A percentile compares a stretch with the other conserved stretches of the same genome.
Conservation (phyloP, 805 yeast genomes). For the Saccharomyces mikatae region DNA sequence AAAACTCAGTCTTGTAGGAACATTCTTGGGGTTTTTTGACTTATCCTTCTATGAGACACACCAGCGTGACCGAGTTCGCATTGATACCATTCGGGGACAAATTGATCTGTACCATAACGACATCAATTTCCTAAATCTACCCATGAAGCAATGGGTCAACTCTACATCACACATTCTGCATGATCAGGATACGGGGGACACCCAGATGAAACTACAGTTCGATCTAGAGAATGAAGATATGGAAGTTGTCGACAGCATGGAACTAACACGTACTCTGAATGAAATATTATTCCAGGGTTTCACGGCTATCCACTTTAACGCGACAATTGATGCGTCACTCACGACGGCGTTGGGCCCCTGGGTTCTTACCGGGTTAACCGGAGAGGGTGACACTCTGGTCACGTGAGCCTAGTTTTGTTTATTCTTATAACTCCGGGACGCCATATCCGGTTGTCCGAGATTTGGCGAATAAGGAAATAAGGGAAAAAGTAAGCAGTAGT, state of each 20-base stretch:
- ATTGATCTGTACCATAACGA: constrained; percentile 35
- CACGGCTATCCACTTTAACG: constrained; percentile 22
- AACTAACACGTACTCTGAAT: constrained; percentile 37
- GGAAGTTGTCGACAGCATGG: constrained; percentile 34
- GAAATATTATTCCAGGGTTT: constrained; percentile 36
- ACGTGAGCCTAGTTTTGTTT: neutral
- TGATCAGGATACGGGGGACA: constrained; percentile 14
- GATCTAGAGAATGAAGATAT: constrained; percentile 37
- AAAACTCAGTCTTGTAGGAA: constrained; percentile 33
- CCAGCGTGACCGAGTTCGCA: constrained; percentile 19
- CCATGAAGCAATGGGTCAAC: constrained; percentile 39
- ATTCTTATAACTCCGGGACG: neutral
- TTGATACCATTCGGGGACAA: constrained; percentile 35
- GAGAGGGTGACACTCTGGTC: constrained; percentile 23
- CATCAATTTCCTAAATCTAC: constrained; percentile 37
- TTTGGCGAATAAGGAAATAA: neutral
- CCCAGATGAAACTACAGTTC: constrained; percentile 32
- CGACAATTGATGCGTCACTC: constrained; percentile 20
- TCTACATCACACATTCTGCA: constrained; percentile 33
- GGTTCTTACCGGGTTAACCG: constrained; percentile 20
- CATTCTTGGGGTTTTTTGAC: constrained; percentile 28
- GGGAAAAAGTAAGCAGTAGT: neutral
- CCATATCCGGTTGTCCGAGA: neutral
- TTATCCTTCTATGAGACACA: constrained; percentile 27
- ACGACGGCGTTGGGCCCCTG: constrained; percentile 23